Conservation (phyloP, 345 rosid species). For the Gynandropsis gynandra region DNA sequence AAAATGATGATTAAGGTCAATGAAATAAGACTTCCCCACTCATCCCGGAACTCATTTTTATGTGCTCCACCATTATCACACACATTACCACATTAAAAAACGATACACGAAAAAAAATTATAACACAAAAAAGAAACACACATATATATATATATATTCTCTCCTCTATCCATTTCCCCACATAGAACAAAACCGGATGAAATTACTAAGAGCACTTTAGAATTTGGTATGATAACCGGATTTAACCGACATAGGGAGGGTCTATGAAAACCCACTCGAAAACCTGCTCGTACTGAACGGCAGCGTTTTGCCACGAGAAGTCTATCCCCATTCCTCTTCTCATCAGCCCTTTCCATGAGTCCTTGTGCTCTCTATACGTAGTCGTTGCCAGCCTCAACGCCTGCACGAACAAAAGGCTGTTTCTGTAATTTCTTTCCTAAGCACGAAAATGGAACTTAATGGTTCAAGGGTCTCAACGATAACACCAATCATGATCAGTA, state of each 20-base stretch:
- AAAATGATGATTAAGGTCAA: too few species aligned
- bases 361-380: constrained; percentile 66
- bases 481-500: too few species aligned
- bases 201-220: constrained; percentile 11
- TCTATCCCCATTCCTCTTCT: constrained; percentile 64
- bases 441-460: background rate
- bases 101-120: too few species aligned
- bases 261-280: constrained; percentile 78
- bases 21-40: too few species aligned
- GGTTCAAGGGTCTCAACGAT: too few species aligned
- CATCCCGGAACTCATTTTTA: too few species aligned
- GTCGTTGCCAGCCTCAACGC: constrained; percentile 52
- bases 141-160: too few species aligned
- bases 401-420: constrained; percentile 27
- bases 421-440: constrained; percentile 5
- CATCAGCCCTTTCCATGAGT: constrained; percentile 76
- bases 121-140: constrained; percentile 6
- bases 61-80: too few species aligned
- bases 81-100: too few species aligned
- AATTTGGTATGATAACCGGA: background rate
- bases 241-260: constrained; percentile 55
- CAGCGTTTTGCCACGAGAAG: constrained; percentile 85
- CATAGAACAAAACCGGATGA: constrained; percentile 12
- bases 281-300: constrained; percentile 72
- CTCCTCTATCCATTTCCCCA: too few species aligned